Evolutionary conservation across 352 stramenopile genomes (phyloP), one percentile per base, ranked within the genome.

Genomic region (Aphanomyces astaci): DNA sequence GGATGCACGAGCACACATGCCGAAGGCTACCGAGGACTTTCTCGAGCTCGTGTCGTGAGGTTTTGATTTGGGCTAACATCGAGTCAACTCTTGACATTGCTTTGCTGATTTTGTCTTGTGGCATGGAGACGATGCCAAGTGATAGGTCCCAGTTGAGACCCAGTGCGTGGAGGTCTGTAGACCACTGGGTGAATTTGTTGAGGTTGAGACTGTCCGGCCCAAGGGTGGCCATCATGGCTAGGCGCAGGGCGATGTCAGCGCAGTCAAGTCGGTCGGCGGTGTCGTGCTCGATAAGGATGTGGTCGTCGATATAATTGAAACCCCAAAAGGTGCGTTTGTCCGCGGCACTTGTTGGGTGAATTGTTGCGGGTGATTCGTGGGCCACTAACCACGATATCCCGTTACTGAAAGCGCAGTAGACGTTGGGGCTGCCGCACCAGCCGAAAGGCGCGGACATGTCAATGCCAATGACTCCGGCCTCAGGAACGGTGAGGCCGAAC

Each of bases 301-400:
- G 66, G 43, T 77, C 66, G 33, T 75, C 73, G 0, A 73, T 64
- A 62, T 68, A 76, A 11, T 68, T 69, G 22, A 71, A 75, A 9
- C 51, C 19, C 60, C 69, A 77, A 39, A 73, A 77, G 9, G 65
- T 7, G 11, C 70, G 55, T 3, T 0, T 4, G 46, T 77, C 49
- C 3, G 9, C 56, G 0, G 4, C 43, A 7, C 15, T 43, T 5
- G 4, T 4, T 0, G 40, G 22, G 9, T 27, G 15, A 52, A 54
- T n/a, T 13, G 56, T 27, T 25, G 17, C 13, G 0, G 55, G 73
- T 28, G 55, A 63, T 54, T 75, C 66, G 4, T 52, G 59, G 7
- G 11, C 4, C 0, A 75, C 49, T 0, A 77, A 63, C 22, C 54
- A 72, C 0, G 69, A 68, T 28, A 75, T 73, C 1, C 46, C 69